phyloP scores from a whole-genome alignment of 2,329 filamentous ascomycete species.

The Chrysosporium queenslandicum region DNA sequence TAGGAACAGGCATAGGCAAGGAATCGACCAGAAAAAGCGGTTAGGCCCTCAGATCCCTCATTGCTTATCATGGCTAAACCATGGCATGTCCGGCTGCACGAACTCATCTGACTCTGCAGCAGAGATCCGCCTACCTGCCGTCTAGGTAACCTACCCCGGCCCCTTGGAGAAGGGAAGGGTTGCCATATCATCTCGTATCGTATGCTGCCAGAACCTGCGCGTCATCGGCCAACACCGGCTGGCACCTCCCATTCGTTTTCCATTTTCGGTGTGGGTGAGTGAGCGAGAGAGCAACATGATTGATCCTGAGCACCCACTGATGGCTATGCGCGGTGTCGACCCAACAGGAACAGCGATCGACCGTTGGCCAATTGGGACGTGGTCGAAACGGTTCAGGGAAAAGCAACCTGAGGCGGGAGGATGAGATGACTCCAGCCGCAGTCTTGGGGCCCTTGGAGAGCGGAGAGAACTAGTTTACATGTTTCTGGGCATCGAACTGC shows the following conservation, averaged over 20 bases:
- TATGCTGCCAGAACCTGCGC: not conserved
- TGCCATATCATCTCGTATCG: slow-evolving; percentile 6
- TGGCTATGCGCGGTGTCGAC: not conserved
- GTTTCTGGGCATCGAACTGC: slow-evolving; percentile 5
- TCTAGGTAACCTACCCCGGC: not conserved
- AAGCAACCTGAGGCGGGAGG: not conserved
- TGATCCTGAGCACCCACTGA: not conserved
- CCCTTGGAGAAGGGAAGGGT: slow-evolving; percentile 2
- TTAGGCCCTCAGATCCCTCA: slow-evolving; percentile 1
- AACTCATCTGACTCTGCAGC: slow-evolving; percentile 9
- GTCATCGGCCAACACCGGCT: slow-evolving; percentile 9
- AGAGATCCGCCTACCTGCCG: slow-evolving; percentile 2
- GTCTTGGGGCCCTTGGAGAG: slow-evolving; percentile 4
- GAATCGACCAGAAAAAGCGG: slow-evolving; percentile 6
- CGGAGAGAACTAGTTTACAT: not conserved
- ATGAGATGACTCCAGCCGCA: not conserved
- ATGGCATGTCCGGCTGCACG: slow-evolving; percentile 6
- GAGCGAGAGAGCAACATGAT: too few relatives aligned
- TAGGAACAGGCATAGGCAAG: slow-evolving; percentile 11
- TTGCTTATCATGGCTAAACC: slow-evolving; percentile 5
- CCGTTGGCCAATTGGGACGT: not conserved
- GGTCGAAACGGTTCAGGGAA: not conserved
- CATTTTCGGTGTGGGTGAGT: too few relatives aligned
- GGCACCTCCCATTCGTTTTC: not conserved
- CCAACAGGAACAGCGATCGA: slow-evolving; percentile 5